These are phyloP conservation scores for Pseudogymnoascus sp. DNA, from an alignment of 2,329 filamentous ascomycete species.

Conservation along the genomic window DNA sequence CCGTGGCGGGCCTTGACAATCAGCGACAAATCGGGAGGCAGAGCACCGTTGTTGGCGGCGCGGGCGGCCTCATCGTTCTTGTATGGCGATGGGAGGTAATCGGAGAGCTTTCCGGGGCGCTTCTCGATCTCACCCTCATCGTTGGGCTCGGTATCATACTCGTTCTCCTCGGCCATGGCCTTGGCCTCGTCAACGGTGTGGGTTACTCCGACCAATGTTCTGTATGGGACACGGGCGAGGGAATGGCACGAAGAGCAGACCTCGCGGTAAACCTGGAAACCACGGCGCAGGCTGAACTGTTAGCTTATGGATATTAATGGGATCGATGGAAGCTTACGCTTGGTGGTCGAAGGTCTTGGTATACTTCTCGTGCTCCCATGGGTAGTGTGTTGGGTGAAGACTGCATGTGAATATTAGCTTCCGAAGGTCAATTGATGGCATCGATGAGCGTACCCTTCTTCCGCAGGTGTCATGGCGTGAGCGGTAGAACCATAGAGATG, in stretches of 20 bases:
- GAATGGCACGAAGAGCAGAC: conserved; percentile 98
- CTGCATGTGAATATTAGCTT: conserved; percentile 39
- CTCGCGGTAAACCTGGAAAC: conserved; percentile 98
- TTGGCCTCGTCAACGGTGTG: conserved; percentile 98
- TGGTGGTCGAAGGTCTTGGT: conserved; percentile 95
- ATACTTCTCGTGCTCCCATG: conserved; percentile 90
- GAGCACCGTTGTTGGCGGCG: conserved; percentile 95
- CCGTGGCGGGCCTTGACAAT: conserved; percentile 97
- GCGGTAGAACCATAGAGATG: conserved; percentile 87
- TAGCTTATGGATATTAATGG: conserved; percentile 17
- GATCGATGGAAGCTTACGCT: conserved; percentile 58
- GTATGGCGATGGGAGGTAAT: conserved; percentile 92
- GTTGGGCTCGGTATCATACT: conserved; percentile 97
- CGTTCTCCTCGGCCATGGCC: conserved; percentile 92
- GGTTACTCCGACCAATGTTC: conserved; percentile 78
- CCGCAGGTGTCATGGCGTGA: conserved; percentile 82
- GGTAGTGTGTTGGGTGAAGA: conserved; percentile 85
- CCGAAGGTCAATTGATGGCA: not conserved
- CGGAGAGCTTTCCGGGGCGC: conserved; percentile 95
- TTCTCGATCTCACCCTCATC: conserved; percentile 97
- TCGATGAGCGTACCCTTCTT: conserved; percentile 84
- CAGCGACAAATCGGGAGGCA: conserved; percentile 93
- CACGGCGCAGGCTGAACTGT: conserved; percentile 74
- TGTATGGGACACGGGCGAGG: conserved; percentile 87
- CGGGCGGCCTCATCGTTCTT: conserved; percentile 98